A percentile compares a stretch with the other conserved stretches of the same genome.
These are phyloP conservation scores for Sclerotinia nivalis DNA, from an alignment of 2,329 filamentous ascomycete genomes.

Conservation along the genomic window DNA sequence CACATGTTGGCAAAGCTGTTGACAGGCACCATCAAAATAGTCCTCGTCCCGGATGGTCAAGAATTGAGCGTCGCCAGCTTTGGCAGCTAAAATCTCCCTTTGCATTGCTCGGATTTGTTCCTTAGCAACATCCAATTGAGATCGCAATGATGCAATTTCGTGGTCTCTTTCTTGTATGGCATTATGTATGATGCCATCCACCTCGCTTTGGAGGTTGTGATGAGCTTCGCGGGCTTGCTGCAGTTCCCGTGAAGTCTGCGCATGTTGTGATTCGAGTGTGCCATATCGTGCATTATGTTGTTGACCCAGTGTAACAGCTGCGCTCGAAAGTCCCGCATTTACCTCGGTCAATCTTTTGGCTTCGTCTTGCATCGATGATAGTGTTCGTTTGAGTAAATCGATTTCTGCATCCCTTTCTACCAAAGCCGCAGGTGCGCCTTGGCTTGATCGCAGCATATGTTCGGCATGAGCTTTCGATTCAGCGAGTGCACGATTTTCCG, in stretches of 20 bases:
- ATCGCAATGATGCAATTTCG: constrained; percentile 76
- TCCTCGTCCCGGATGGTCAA: constrained; percentile 83
- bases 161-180: constrained; percentile 78
- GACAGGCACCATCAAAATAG: constrained; percentile 91
- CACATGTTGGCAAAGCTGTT: constrained; percentile 91
- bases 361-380: constrained; percentile 80
- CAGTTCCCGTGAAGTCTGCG: constrained; percentile 66
- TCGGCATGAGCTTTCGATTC: constrained; percentile 73
- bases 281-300: constrained; percentile 73
- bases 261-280: constrained; percentile 66
- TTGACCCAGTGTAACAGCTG: constrained; percentile 73
- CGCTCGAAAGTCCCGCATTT: constrained; percentile 75
- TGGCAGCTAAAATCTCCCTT: constrained; percentile 57
- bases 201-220: constrained; percentile 59
- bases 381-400: constrained; percentile 72
- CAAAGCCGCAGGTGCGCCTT: constrained; percentile 68
- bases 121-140: constrained; percentile 72
- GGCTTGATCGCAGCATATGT: constrained; percentile 57
- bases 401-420: constrained; percentile 87
- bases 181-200: constrained; percentile 61
- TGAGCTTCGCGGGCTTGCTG: constrained; percentile 66
- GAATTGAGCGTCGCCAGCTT: constrained; percentile 68
- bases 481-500: constrained; percentile 79
- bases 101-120: constrained; percentile 60
- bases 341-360: constrained; percentile 77